A percentile compares a stretch with the other conserved stretches of the same genome.
phyloP scores from a whole-genome alignment of 2,329 filamentous ascomycete genomes.

The Trichoderma harzianum region DNA sequence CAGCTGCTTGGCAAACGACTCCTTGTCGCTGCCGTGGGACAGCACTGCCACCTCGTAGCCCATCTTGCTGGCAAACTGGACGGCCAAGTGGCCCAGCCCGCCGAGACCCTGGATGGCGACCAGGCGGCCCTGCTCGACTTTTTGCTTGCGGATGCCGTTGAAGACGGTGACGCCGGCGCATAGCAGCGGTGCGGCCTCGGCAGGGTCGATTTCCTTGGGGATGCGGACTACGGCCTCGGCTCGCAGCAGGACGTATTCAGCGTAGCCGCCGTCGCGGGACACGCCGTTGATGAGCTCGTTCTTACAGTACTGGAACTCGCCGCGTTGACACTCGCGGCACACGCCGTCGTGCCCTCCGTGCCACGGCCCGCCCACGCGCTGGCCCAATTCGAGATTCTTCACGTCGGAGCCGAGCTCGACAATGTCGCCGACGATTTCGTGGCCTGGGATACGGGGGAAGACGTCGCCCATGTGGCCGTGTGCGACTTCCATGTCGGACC shows the following conservation, averaged over 20 bases:
- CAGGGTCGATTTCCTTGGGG: conserved; percentile 50
- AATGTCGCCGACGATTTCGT: conserved; percentile 66
- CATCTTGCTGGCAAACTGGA: conserved; percentile 74
- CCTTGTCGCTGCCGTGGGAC: conserved; percentile 62
- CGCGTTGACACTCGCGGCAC: conserved; percentile 62
- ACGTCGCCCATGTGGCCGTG: conserved; percentile 48
- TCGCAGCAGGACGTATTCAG: conserved; percentile 59
- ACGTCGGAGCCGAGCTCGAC: conserved; percentile 56
- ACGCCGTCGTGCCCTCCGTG: conserved; percentile 54
- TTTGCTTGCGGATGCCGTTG: conserved; percentile 54
- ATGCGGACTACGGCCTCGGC: conserved; percentile 58
- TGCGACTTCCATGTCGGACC: conserved; percentile 53
- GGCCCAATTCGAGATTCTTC: conserved; percentile 56
- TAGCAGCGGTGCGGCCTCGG: conserved; percentile 56
- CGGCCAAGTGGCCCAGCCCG: conserved; percentile 72
- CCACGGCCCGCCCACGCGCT: conserved; percentile 55
- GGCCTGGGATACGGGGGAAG: conserved; percentile 63
- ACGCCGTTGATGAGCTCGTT: conserved; percentile 63
- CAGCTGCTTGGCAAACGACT: conserved; percentile 56
- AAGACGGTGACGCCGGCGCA: conserved; percentile 65
- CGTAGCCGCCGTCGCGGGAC: conserved; percentile 63
- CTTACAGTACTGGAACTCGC: conserved; percentile 66
- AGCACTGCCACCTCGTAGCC: conserved; percentile 70
- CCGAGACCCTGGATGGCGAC: conserved; percentile 67
- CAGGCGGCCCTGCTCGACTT: conserved; percentile 49